Conservation (phyloP, 345 rosid genomes). For the Boechera retrofracta region DNA sequence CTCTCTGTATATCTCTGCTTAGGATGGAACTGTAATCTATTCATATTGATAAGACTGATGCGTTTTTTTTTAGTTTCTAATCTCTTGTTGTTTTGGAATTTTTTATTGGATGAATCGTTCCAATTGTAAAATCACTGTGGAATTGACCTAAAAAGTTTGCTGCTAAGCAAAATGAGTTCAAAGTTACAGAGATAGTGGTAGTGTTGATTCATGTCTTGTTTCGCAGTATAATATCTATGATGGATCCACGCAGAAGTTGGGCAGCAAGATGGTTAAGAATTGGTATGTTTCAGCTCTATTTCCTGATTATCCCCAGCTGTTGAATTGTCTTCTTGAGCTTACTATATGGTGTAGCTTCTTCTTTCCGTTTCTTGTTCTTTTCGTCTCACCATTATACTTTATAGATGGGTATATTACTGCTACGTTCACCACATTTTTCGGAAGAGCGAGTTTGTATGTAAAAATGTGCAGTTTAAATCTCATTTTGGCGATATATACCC, state of each 20-base stretch:
- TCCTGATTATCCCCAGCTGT: background rate
- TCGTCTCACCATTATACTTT: slow-evolving; percentile 11
- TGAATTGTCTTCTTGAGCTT: background rate
- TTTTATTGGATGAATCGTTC: background rate
- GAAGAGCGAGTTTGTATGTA: background rate
- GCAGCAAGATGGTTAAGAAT: slow-evolving; percentile 97
- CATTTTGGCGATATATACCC: background rate
- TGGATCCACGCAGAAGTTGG: slow-evolving; percentile 94
- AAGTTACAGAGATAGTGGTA: background rate
- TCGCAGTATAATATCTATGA: slow-evolving; percentile 81
- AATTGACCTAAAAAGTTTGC: background rate
- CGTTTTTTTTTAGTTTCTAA: background rate
- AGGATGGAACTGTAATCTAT: background rate
- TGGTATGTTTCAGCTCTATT: slow-evolving; percentile 55
- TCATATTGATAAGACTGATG: slow-evolving; percentile 3
- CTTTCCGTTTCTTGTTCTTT: slow-evolving; percentile 9
- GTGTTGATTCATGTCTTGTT: slow-evolving; percentile 1
- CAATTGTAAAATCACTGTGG: background rate
- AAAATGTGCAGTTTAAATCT: background rate
- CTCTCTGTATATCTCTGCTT: background rate
- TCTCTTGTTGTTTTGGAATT: background rate
- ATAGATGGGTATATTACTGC: background rate
- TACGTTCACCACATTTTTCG: background rate
- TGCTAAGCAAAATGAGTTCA: slow-evolving; percentile 16
- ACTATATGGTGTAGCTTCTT: background rate